Evolutionary conservation across 2,329 filamentous ascomycete genomes (phyloP).

Genomic region (Neonectria punicea): DNA sequence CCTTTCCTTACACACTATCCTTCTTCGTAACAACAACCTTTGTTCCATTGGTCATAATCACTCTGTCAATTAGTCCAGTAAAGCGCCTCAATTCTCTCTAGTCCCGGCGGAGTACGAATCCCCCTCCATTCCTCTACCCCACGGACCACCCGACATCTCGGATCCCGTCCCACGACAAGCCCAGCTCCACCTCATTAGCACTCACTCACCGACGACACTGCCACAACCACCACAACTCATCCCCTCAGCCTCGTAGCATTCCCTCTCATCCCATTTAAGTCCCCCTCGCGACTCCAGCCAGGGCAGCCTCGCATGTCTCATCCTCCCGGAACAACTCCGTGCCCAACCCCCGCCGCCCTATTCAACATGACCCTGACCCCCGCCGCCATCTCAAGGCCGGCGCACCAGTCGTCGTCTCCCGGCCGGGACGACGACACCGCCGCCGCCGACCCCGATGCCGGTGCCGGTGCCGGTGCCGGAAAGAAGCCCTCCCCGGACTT

Average conservation of each 20-base stretch:
- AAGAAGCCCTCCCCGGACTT: conserved; percentile 43
- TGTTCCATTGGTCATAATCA: background rate
- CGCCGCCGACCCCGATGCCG: conserved; percentile 26
- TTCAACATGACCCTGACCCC: conserved; percentile 44
- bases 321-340: conserved; percentile 35
- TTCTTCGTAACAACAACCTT: background rate
- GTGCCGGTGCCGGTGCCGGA: background rate
- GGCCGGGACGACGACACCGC: conserved; percentile 25
- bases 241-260: background rate
- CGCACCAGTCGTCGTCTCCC: conserved; percentile 31
- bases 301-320: conserved; percentile 37
- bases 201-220: conserved; percentile 4
- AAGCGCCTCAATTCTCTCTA: background rate
- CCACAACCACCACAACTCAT: background rate
- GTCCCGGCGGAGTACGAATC: background rate
- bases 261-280: background rate
- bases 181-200: conserved; percentile 9
- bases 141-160: background rate
- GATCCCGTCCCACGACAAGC: conserved; percentile 11
- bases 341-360: conserved; percentile 35
- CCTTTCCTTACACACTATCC: background rate
- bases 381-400: conserved; percentile 29
- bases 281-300: background rate
- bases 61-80: background rate
- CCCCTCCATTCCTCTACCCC: conserved; percentile 7